Base-by-base conservation (phyloP, 2,329 filamentous ascomycete species). In the Diaporthe sp. region DNA sequence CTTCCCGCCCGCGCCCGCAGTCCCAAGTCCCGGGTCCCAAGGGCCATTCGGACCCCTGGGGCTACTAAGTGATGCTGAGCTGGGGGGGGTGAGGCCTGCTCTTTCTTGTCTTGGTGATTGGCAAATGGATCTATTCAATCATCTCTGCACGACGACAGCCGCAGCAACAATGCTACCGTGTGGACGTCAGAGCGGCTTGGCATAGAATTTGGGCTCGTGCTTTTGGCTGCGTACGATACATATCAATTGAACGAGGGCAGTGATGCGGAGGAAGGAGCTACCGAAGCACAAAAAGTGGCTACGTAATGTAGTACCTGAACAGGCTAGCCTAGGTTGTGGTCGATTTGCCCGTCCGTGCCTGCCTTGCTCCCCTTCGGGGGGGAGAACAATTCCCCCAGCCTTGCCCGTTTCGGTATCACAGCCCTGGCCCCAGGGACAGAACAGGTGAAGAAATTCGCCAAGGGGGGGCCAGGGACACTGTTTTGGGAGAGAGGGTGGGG, bases 151-250 rank as follows among this genome's bases (percentile, higher is more conserved):
- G n/a, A 44, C 60, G 22, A 68, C 31, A 37, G 44, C 44, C 28
- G 63, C 47, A 37, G 63, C 47, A 31, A 37, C 63, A 68, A 68
- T 68, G 22, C 44, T 17, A 68, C 44, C 63, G 22, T 22, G 7
- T 37, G 63, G 63, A 68, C 63, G 63, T 51, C 63, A 51, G 44
- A 51, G 63, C 44, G 61, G 42, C 61, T 67, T 67, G 61, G 61
- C 61, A 12, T 31, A 5, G 12, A 47, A 25, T 1, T 65, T 65
- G n/a, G n/a, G n/a, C 39, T 31, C n/a, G 39, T 28, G n/a, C n/a
- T 63, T 63, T 63, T 20, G 28, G 55, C 28, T 58, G 28, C 55
- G 53, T 20, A 31, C 53, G 10, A 20, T 17, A 55, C n/a, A 55
- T 53, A 55, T 20, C 22, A 7, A 31, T 60, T 60, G 31, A 39